Percentiles rank a stretch among this genome's conserved stretches.
Evolutionary conservation across 2,329 filamentous ascomycete species (phyloP).

Genomic region (Aspergillus oerlinghausenensis): DNA sequence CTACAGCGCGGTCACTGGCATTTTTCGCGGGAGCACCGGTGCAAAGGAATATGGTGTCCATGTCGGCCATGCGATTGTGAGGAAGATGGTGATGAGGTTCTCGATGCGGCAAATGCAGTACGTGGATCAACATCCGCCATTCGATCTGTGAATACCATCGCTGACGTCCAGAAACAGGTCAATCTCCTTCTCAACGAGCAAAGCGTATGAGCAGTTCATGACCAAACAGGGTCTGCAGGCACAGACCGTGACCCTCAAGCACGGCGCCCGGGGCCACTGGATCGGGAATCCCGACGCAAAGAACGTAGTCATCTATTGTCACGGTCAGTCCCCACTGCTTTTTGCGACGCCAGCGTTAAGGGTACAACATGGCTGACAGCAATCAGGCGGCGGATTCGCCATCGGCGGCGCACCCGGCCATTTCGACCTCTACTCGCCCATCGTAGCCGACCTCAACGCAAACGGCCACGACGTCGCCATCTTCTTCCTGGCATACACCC

Average conservation of each 20-base stretch:
- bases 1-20: conserved; percentile 30
- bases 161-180: conserved; percentile 15
- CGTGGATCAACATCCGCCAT: conserved; percentile 5
- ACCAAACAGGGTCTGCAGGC: conserved; percentile 23
- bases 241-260: conserved; percentile 26
- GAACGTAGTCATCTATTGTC: conserved; percentile 36
- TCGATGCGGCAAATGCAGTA: conserved; percentile 31
- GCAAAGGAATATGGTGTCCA: conserved; percentile 33
- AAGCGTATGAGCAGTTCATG: conserved; percentile 23
- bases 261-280: conserved; percentile 34
- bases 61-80: conserved; percentile 28
- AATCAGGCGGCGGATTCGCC: conserved; percentile 51
- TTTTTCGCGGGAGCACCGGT: conserved; percentile 36
- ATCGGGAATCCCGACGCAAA: conserved; percentile 37
- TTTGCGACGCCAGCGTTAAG: too few relatives aligned
- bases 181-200: conserved; percentile 19
- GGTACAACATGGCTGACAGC: neutral
- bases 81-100: conserved; percentile 21
- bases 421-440: conserved; percentile 41
- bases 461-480: conserved; percentile 43
- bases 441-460: conserved; percentile 37
- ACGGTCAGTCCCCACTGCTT: conserved; percentile 23
- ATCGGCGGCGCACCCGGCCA: conserved; percentile 40
- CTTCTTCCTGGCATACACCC: conserved; percentile 52
- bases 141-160: neutral